Base-by-base conservation (phyloP, 1,139 yeast species). In the Barnettozyma hawaiiensis region DNA sequence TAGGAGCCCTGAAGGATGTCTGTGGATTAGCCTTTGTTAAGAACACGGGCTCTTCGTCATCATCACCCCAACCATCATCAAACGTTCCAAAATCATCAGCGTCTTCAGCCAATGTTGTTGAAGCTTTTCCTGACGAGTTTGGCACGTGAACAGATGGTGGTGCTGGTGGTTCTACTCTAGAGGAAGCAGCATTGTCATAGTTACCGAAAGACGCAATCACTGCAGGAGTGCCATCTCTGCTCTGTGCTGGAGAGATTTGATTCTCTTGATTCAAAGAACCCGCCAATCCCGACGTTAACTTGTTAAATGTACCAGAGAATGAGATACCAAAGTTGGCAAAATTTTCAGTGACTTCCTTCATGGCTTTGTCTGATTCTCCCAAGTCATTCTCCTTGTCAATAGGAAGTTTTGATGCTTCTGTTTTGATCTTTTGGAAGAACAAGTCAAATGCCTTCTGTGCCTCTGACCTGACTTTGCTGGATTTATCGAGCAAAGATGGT, bases 401-500 rank as follows among this genome's bases (percentile, higher is more conserved):
- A 1, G 85, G 79, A 44, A 85, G 62, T 4, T 67, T 61, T 1
- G 69, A 63, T 0, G 94, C 84, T 50, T 82, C 86, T 21, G 63
- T 62, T 49, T 79, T 81, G 32, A 87, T 82, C 45, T 80, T 76
- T 15, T 69, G 68, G 59, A 87, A 71, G 56, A 83, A 85, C 27
- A 74, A 50, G 31, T 79, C 78, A 56, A 89, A 81, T 0, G 87
- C 71, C 40, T 70, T 64, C 50, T 76, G 77, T 0, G 97, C 95
- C 55, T 83, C 86, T 1, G 62, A 62, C 44, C 97, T 70, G 1
- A 90, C 92, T 43, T 76, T 73, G 1, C 77, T 71, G 44, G 82
- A 81, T 44, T 70, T 73, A 59, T 92, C 98, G 62, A 92, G 73
- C 46, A 92, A 67, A 0, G 92, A 78, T 1, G 94, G 86, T 0